Percentiles rank a stretch among this genome's conserved stretches.
phyloP scores from a whole-genome alignment of 495 filamentous ascomycete species.

The Darksidea phi region DNA sequence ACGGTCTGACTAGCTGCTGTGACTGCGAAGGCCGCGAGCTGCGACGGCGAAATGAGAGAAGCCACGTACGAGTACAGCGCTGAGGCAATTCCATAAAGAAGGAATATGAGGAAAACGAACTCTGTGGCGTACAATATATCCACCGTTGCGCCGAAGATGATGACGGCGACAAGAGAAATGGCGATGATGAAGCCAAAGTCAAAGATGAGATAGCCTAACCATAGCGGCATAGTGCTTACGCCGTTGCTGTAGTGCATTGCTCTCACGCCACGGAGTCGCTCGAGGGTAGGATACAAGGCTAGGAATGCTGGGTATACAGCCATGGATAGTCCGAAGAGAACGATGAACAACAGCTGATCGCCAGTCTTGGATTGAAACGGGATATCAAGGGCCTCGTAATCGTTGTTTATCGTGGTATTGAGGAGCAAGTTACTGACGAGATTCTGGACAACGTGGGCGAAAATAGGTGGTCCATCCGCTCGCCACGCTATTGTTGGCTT shows the following conservation, averaged over 20 bases:
- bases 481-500: neutral
- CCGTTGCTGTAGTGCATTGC: constrained; percentile 69
- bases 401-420: constrained; percentile 64
- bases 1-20: constrained; percentile 65
- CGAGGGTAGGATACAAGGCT: constrained; percentile 79
- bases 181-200: constrained; percentile 71
- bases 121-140: constrained; percentile 69
- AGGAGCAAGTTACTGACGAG: constrained; percentile 62
- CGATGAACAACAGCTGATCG: constrained; percentile 71
- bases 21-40: constrained; percentile 72
- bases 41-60: constrained; percentile 65
- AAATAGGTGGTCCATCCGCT: constrained; percentile 50
- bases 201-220: constrained; percentile 72
- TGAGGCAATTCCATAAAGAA: constrained; percentile 72
- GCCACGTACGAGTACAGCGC: constrained; percentile 72
- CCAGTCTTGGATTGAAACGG: constrained; percentile 64
- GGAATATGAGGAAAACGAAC: constrained; percentile 74
- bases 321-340: constrained; percentile 76
- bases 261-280: constrained; percentile 72
- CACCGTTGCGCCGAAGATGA: constrained; percentile 62
- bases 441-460: constrained; percentile 72
- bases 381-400: constrained; percentile 67
- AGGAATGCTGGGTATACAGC: constrained; percentile 79
- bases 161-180: constrained; percentile 59
- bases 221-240: constrained; percentile 69